A percentile compares a stretch with the other conserved stretches of the same genome.
These are phyloP conservation scores for Sporormia fimetaria DNA, from an alignment of 495 filamentous ascomycete genomes.

Conservation along the genomic window DNA sequence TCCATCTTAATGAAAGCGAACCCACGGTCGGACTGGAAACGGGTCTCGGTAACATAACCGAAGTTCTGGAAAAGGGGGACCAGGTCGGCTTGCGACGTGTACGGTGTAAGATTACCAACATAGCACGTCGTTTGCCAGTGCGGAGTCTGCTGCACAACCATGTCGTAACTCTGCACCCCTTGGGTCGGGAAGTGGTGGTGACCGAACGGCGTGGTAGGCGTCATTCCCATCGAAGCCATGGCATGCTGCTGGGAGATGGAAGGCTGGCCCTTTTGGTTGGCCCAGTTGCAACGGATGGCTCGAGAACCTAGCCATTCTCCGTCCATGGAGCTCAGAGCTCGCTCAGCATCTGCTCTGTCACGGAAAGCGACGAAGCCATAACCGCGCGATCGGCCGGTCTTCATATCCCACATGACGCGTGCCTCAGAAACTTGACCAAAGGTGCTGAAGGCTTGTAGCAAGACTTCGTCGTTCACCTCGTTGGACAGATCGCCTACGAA, in stretches of 20 bases:
- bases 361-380: conserved; percentile 99
- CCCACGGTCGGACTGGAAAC: conserved; percentile 94
- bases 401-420: conserved; percentile 99
- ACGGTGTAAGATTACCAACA: conserved; percentile 94
- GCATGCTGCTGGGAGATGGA: conserved; percentile 96
- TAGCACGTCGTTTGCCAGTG: conserved; percentile 99
- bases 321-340: conserved; percentile 94
- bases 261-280: conserved; percentile 98
- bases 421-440: conserved; percentile 98
- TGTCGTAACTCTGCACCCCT: conserved; percentile 92
- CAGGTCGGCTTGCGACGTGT: conserved; percentile 91
- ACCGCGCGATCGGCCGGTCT: conserved; percentile 92
- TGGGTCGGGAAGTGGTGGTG: conserved; percentile 98
- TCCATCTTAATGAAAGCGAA: conserved; percentile 99
- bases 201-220: conserved; percentile 88
- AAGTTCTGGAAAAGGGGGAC: conserved; percentile 98
- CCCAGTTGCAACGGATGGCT: conserved; percentile 99
- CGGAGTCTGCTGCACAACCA: conserved; percentile 95
- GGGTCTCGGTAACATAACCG: conserved; percentile 90
- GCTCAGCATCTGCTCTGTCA: conserved; percentile 87
- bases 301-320: conserved; percentile 98
- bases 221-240: conserved; percentile 97
- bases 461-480: conserved; percentile 94
- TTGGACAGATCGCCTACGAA: conserved; percentile 98
- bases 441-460: conserved; percentile 89